These are phyloP conservation scores for Fusarium coicis DNA, from an alignment of 2,329 filamentous ascomycete species.

Conservation along the genomic window DNA sequence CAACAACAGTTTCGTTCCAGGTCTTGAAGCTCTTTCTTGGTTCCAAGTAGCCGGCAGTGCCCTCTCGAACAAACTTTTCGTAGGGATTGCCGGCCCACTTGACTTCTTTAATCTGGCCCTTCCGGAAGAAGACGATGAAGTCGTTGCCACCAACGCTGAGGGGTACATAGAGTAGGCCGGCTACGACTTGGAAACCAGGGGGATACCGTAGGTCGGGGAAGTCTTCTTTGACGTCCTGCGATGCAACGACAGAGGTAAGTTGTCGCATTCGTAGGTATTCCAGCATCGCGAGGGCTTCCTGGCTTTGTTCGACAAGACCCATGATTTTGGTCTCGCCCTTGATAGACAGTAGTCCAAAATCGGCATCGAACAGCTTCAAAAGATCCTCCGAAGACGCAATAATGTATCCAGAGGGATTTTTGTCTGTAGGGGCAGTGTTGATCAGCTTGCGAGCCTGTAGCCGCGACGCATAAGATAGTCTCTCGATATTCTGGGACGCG, in stretches of 20 bases:
- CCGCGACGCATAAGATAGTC: slow-evolving; percentile 85
- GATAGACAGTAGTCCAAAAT: slow-evolving; percentile 87
- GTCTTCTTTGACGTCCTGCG: slow-evolving; percentile 78
- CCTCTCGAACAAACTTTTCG: slow-evolving; percentile 78
- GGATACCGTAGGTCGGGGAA: slow-evolving; percentile 84
- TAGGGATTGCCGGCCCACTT: slow-evolving; percentile 91
- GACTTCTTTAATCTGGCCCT: slow-evolving; percentile 77
- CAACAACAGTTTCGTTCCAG: slow-evolving; percentile 84
- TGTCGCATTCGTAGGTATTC: slow-evolving; percentile 84
- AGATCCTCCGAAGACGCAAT: slow-evolving; percentile 89
- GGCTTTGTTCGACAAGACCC: slow-evolving; percentile 77
- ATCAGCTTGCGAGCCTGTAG: slow-evolving; percentile 89
- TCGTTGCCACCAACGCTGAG: slow-evolving; percentile 79
- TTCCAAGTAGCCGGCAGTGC: slow-evolving; percentile 79
- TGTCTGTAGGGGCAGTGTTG: slow-evolving; percentile 82
- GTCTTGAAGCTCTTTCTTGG: slow-evolving; percentile 82
- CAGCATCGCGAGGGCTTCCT: slow-evolving; percentile 84
- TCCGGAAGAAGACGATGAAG: slow-evolving; percentile 93
- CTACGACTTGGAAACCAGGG: slow-evolving; percentile 81
- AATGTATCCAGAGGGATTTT: slow-evolving; percentile 89
- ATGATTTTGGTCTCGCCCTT: slow-evolving; percentile 89
- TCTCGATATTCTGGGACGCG: slow-evolving; percentile 86
- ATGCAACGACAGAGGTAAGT: slow-evolving; percentile 79
- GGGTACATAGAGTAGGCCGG: slow-evolving; percentile 84
- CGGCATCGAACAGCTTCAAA: slow-evolving; percentile 84